Conservation (phyloP, 192 early-diverging fungal species). For the Backusella westeae region DNA sequence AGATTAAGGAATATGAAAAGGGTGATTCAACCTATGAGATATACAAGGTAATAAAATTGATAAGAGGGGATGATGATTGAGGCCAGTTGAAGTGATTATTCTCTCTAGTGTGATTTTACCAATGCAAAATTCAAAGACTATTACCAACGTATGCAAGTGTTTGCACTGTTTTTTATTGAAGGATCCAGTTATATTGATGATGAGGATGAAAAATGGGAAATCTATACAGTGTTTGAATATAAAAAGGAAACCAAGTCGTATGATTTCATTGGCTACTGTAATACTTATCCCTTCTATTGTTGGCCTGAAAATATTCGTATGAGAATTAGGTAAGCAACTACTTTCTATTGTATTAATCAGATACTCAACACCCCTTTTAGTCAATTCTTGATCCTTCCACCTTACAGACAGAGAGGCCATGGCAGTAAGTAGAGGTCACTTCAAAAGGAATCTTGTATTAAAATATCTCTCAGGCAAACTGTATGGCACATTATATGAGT, state of each 20-base stretch:
- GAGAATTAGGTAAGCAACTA: conserved; percentile 57
- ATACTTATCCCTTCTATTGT: conserved; percentile 82
- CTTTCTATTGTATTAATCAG: too few species aligned
- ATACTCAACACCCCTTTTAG: conserved; percentile 37
- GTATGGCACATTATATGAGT: conserved; percentile 60
- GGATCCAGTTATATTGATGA: conserved; percentile 85
- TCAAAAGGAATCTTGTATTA: neutral
- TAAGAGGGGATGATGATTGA: neutral
- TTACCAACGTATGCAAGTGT: conserved; percentile 76
- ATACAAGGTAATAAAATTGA: conserved; percentile 54
- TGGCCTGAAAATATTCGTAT: conserved; percentile 77
- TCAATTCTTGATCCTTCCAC: conserved; percentile 93
- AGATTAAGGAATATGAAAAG: conserved; percentile 70
- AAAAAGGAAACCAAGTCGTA: conserved; percentile 55
- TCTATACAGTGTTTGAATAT: conserved; percentile 62
- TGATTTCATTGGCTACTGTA: conserved; percentile 79
- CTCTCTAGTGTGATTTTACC: conserved; percentile 52
- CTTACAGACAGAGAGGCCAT: conserved; percentile 81
- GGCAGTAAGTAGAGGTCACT: conserved; percentile 49
- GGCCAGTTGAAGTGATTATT: neutral
- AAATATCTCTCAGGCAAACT: conserved; percentile 45
- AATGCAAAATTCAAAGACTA: conserved; percentile 69
- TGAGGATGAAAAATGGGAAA: conserved; percentile 81
- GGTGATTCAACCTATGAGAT: conserved; percentile 58
- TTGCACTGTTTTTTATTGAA: conserved; percentile 87